Percentiles rank a stretch among this genome's conserved stretches.
These are phyloP conservation scores for Xylaria nigripes DNA, from an alignment of 495 filamentous ascomycete genomes.

Conservation along the genomic window DNA sequence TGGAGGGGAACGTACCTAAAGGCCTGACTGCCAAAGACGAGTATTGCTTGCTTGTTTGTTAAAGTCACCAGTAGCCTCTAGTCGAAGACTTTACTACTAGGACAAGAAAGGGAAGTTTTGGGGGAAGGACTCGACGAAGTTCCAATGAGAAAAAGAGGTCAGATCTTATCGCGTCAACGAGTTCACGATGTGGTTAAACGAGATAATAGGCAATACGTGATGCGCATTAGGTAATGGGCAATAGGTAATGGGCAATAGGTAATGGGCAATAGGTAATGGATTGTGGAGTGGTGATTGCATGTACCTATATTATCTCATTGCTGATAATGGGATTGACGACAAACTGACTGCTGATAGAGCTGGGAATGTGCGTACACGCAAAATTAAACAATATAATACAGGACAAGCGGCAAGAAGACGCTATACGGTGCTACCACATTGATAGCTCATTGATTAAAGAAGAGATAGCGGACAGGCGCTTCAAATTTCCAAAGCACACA, in stretches of 20 bases:
- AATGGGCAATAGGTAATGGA: no score
- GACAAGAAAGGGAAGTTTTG: not conserved
- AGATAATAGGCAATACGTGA: no score
- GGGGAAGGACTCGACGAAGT: not conserved
- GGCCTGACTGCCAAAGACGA: not conserved
- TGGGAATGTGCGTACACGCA: not conserved
- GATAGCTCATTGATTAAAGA: not conserved
- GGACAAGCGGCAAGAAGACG: not conserved
- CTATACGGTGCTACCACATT: not conserved
- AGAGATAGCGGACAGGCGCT: not conserved
- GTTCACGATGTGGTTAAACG: no score
- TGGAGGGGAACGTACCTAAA: not conserved
- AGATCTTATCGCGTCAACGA: no score
- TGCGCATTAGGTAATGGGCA: no score
- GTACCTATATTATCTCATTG: not conserved
- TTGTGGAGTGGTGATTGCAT: not conserved
- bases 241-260: no score
- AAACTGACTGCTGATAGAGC: not conserved
- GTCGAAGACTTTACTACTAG: not conserved
- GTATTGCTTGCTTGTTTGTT: not conserved
- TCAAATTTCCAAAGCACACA: not conserved
- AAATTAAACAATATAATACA: conserved; percentile 7
- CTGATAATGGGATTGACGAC: not conserved
- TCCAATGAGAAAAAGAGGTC: not conserved
- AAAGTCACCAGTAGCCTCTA: not conserved